Evolutionary conservation across 192 early-diverging fungal species (phyloP), one percentile per base, ranked within the genome.

Genomic region (Funneliformis geosporum): DNA sequence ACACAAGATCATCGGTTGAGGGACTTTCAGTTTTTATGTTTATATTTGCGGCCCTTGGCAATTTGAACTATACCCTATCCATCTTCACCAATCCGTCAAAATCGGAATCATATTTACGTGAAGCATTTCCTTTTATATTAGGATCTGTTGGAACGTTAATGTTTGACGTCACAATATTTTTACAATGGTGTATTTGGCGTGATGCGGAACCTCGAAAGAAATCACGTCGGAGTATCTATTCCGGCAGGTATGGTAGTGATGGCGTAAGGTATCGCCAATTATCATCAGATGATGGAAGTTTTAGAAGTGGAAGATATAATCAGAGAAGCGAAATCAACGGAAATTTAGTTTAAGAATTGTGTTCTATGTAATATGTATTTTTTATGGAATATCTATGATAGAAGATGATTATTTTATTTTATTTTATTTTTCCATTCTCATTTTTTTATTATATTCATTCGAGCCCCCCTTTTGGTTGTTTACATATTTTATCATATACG

Each of bases 1-100:
- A 82, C 75, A 75, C 82, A 25, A 75, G 90, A 23, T 82, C 87
- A 73, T 94, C 93, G 3, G 88, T 90, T 16, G 86, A 93, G 28
- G 94, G 93, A 4, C 84, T 95, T n/a, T 90, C 93, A 6, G 86
- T 92, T 28, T 82, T 86, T 11, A 90, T 95, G 88, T 94, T 95
- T 81, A 81, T 89, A 43, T 94, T 91, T 79, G 90, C 93, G 5
- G 89, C 89, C 23, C 85, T 91, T 72, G 93, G 90, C 11, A 93
- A 94, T 65, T 76, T 94, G 9, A 87, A 82, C n/a, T 95, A 92
- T 59, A 82, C 90, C 7, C 50, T 78, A 8, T 86, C 82, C 33
- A 92, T 93, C 67, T 66, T 90, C 9, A 73, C 65, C 9, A 84
- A 81, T n/a, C 83, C 84, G 39, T 83, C 82, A 27, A 71, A 79